Evolutionary conservation across 2,329 filamentous ascomycete species (phyloP).

Genomic region (Diaporthe nobilis): DNA sequence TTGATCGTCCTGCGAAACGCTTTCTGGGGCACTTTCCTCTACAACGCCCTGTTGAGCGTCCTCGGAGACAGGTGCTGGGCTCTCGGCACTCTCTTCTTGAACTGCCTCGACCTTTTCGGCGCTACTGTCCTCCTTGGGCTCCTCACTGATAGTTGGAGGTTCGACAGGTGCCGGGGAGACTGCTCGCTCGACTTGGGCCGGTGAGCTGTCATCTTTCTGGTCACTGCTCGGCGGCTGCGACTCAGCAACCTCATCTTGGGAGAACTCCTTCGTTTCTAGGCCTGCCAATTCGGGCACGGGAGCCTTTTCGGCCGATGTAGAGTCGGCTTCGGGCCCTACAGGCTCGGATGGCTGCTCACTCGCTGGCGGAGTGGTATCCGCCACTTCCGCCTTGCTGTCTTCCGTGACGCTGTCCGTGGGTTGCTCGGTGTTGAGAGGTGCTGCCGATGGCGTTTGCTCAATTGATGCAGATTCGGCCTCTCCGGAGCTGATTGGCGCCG

Average conservation of each 20-base stretch:
- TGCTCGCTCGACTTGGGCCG: background rate
- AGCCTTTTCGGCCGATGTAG: background rate
- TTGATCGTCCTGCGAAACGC: background rate
- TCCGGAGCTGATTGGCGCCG: background rate
- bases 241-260: conserved; percentile 6
- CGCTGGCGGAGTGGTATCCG: background rate
- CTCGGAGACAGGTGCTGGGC: background rate
- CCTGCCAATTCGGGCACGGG: conserved; percentile 3
- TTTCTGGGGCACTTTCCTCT: background rate
- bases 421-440: conserved; percentile 1
- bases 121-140: conserved; percentile 15
- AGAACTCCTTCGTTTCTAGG: background rate
- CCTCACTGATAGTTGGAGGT: background rate
- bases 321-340: background rate
- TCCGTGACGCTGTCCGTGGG: background rate
- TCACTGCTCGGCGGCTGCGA: background rate
- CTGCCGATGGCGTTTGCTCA: conserved; percentile 26
- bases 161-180: background rate
- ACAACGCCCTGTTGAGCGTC: background rate
- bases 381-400: background rate
- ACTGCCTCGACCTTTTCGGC: background rate
- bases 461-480: conserved; percentile 2
- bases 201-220: conserved; percentile 1
- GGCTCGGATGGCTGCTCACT: background rate
- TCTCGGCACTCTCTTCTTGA: background rate